Base-by-base conservation (phyloP, 768 basidiomycete species). In the Boletus bicolor region DNA sequence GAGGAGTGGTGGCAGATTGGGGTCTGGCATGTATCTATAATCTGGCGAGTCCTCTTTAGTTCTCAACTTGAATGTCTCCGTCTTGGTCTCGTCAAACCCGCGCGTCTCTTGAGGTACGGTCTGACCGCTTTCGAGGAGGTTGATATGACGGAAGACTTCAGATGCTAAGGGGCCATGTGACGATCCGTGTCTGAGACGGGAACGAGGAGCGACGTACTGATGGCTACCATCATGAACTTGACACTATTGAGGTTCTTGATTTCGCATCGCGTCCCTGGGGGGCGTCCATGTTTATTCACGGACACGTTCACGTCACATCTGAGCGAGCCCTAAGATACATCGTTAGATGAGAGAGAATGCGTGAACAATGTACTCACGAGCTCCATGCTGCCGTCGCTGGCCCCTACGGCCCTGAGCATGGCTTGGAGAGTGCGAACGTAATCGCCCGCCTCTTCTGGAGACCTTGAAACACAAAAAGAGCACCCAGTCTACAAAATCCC, bases 11-110 rank as follows among this genome's bases (percentile, higher is more conserved):
- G 93, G 93, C 1, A 98, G 73, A 68, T 98, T 98, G 0, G 93
- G 86, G 68, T 99, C 97, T 0, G 97, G 97, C 92, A 99, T 96
- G 74, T 98, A 98, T 17, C 91, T 82, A 69, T 98, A 99, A 69
- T 99, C 97, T 1, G 91, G 93, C 0, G 93, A 88, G 62, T 94
- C 90, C 64, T 97, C 97, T 72, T 99, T 98, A 44, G 83, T 85
- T 41, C 97, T 80, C 41, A 98, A 72, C 34, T 77, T 80, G 72
- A 84, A 94, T 0, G 97, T 98, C 67, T 89, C 81, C 34, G 86
- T 86, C 3, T 79, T 83, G 55, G 85, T 74, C 64, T 94, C 91
- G 69, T 98, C 84, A 64, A 94, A 93, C 2, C 93, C 91, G 24
- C 93, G 84, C 6, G 96, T 98, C 70, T 98, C 93, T 72, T 95